These are phyloP conservation scores for Aureobasidium sp. DNA, from an alignment of 2,329 filamentous ascomycete species.

Conservation along the genomic window DNA sequence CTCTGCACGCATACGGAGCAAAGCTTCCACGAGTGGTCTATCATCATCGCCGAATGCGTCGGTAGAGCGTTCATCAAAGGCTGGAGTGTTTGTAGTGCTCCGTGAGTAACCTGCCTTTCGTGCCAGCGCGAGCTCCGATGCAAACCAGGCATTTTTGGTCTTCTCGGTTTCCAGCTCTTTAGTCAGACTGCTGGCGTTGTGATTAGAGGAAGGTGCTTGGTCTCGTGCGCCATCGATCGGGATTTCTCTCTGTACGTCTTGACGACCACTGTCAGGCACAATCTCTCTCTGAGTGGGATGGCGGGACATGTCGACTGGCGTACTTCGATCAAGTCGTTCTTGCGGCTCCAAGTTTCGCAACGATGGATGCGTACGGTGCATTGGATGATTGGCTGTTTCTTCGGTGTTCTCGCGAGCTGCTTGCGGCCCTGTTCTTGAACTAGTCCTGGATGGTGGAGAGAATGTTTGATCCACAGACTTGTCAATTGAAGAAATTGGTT, in stretches of 20 bases:
- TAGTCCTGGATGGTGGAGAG: not conserved
- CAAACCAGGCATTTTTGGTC: slow-evolving; percentile 92
- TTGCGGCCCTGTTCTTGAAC: slow-evolving; percentile 7
- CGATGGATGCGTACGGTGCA: not conserved
- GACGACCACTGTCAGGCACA: not conserved
- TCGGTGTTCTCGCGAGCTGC: not conserved
- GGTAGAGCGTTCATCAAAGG: slow-evolving; percentile 66
- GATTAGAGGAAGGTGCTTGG: slow-evolving; percentile 55
- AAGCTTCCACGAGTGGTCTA: slow-evolving; percentile 81
- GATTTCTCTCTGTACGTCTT: slow-evolving; percentile 4
- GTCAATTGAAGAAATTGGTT: not conserved
- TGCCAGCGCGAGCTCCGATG: slow-evolving; percentile 86
- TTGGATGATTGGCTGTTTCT: not conserved
- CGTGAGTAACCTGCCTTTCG: slow-evolving; percentile 81
- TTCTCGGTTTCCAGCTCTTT: slow-evolving; percentile 82
- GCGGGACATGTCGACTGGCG: not conserved
- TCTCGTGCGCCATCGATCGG: slow-evolving; percentile 42
- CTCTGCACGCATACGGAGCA: slow-evolving; percentile 85
- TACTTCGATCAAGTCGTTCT: slow-evolving; percentile 6
- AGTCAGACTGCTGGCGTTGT: slow-evolving; percentile 64
- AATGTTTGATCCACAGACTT: not conserved
- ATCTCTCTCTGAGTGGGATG: not conserved
- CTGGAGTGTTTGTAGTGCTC: slow-evolving; percentile 53
- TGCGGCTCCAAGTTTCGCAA: not conserved
- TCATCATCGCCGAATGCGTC: slow-evolving; percentile 89